Evolutionary conservation across 2,329 filamentous ascomycete genomes (phyloP).

Genomic region (Ophioceras dolichostomum): DNA sequence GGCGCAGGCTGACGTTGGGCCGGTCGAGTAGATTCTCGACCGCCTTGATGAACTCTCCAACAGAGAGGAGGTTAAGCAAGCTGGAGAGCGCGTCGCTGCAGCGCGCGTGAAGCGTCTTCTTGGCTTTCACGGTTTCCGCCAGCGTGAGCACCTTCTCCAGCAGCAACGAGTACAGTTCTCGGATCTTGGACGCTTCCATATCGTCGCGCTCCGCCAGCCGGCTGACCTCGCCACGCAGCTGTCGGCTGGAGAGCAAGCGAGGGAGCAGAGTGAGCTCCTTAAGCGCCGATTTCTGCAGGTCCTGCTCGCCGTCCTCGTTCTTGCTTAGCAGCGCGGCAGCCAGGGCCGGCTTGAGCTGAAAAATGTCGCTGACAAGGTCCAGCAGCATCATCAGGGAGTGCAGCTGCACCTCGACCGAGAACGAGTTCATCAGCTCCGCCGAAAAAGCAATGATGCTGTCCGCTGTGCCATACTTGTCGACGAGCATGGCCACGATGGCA

Average conservation of each 20-base stretch:
- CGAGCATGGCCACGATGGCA: conserved; percentile 75
- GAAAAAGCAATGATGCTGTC: conserved; percentile 65
- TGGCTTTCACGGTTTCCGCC: conserved; percentile 48
- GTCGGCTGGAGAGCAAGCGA: conserved; percentile 43
- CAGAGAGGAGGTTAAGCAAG: conserved; percentile 74
- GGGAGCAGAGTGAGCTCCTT: conserved; percentile 45
- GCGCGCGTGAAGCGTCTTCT: conserved; percentile 40
- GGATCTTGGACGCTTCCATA: conserved; percentile 53
- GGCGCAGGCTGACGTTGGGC: conserved; percentile 61
- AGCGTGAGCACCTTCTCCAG: conserved; percentile 54
- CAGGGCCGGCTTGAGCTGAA: conserved; percentile 61
- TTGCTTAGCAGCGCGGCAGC: conserved; percentile 59
- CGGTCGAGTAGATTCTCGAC: conserved; percentile 71
- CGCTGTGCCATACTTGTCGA: conserved; percentile 76
- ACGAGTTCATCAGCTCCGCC: conserved; percentile 59
- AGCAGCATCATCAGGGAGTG: conserved; percentile 67
- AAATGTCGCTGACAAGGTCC: conserved; percentile 60
- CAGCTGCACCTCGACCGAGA: conserved; percentile 65
- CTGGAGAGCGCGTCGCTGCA: conserved; percentile 64
- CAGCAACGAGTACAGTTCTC: conserved; percentile 56
- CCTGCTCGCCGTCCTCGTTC: conserved; percentile 31
- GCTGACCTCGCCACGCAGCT: conserved; percentile 41
- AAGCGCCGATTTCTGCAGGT: conserved; percentile 37
- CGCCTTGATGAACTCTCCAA: conserved; percentile 78
- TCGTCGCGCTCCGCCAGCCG: conserved; percentile 48